These are phyloP conservation scores for Rhynchosporium graminicola DNA, from an alignment of 2,329 filamentous ascomycete species.

Conservation along the genomic window DNA sequence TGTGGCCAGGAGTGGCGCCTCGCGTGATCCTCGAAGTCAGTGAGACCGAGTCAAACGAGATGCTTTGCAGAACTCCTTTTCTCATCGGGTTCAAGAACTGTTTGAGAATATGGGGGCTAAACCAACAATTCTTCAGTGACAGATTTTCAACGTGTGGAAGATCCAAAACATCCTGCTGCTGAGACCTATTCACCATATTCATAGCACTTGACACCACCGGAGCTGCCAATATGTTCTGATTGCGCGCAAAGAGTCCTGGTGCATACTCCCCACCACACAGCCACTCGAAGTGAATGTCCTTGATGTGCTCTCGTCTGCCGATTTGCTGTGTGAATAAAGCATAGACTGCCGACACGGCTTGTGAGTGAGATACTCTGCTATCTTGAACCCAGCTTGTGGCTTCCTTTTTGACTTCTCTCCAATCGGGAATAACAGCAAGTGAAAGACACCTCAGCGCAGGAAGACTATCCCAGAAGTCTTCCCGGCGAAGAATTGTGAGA, in stretches of 20 bases:
- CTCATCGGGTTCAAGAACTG: slow-evolving; percentile 53
- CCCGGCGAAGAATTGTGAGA: slow-evolving; percentile 54
- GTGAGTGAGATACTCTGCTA: slow-evolving; percentile 50
- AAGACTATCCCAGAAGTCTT: slow-evolving; percentile 63
- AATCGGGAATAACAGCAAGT: slow-evolving; percentile 65
- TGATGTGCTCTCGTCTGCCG: slow-evolving; percentile 51
- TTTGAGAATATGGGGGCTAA: slow-evolving; percentile 58
- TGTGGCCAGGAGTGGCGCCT: slow-evolving; percentile 26
- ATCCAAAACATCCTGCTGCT: slow-evolving; percentile 43
- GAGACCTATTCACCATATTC: slow-evolving; percentile 36
- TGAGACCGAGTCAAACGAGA: slow-evolving; percentile 66
- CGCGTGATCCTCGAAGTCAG: slow-evolving; percentile 51
- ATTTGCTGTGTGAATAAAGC: slow-evolving; percentile 54
- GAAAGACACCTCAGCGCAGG: slow-evolving; percentile 55
- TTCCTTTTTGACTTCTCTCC: slow-evolving; percentile 59
- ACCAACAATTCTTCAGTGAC: slow-evolving; percentile 69
- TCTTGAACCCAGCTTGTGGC: slow-evolving; percentile 54
- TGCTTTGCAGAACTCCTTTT: slow-evolving; percentile 48
- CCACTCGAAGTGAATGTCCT: slow-evolving; percentile 65
- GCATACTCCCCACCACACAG: slow-evolving; percentile 67
- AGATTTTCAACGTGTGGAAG: slow-evolving; percentile 60
- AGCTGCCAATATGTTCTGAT: slow-evolving; percentile 62
- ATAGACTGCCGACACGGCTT: slow-evolving; percentile 54
- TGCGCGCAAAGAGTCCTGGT: slow-evolving; percentile 60
- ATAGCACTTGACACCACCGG: slow-evolving; percentile 48